A percentile compares a stretch with the other conserved stretches of the same genome.
These are phyloP conservation scores for Xylaria sp. DNA, from an alignment of 2,329 filamentous ascomycete species.

Conservation along the genomic window DNA sequence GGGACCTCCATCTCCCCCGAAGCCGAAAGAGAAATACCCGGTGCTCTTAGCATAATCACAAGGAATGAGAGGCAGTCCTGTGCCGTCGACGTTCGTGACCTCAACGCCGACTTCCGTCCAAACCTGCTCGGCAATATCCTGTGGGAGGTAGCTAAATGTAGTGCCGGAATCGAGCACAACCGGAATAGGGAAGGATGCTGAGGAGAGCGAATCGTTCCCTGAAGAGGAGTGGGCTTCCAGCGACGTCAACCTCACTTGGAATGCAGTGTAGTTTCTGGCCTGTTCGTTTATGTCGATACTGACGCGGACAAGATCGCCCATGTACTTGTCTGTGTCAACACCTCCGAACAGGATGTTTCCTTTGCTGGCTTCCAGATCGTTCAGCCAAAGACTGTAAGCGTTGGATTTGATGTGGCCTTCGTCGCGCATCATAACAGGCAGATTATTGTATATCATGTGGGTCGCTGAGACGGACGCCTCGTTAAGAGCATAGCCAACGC, in stretches of 20 bases:
- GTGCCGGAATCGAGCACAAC: slow-evolving; percentile 80
- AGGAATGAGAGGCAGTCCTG: slow-evolving; percentile 59
- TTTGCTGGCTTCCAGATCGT: slow-evolving; percentile 67
- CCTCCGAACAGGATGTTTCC: slow-evolving; percentile 83
- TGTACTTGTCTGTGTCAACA: slow-evolving; percentile 80
- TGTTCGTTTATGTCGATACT: slow-evolving; percentile 63
- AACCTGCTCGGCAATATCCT: slow-evolving; percentile 64
- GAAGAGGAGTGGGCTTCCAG: slow-evolving; percentile 60
- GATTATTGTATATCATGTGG: slow-evolving; percentile 61
- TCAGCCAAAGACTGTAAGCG: slow-evolving; percentile 78
- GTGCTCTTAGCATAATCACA: slow-evolving; percentile 59
- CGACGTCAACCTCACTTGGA: slow-evolving; percentile 61
- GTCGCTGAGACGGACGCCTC: slow-evolving; percentile 58
- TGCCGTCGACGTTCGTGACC: slow-evolving; percentile 58
- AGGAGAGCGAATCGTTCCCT: slow-evolving; percentile 59
- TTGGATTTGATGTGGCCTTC: slow-evolving; percentile 72
- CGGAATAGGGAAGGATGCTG: slow-evolving; percentile 60
- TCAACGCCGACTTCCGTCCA: slow-evolving; percentile 66
- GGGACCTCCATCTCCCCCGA: slow-evolving; percentile 61
- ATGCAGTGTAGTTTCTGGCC: slow-evolving; percentile 56
- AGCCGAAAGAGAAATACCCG: slow-evolving; percentile 66
- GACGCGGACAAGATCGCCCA: slow-evolving; percentile 70
- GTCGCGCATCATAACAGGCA: slow-evolving; percentile 72
- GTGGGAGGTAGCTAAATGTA: slow-evolving; percentile 76
- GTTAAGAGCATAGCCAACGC: slow-evolving; percentile 68